Conservation (phyloP, 805 yeast genomes). For the Lipomyces chichibuensis region DNA sequence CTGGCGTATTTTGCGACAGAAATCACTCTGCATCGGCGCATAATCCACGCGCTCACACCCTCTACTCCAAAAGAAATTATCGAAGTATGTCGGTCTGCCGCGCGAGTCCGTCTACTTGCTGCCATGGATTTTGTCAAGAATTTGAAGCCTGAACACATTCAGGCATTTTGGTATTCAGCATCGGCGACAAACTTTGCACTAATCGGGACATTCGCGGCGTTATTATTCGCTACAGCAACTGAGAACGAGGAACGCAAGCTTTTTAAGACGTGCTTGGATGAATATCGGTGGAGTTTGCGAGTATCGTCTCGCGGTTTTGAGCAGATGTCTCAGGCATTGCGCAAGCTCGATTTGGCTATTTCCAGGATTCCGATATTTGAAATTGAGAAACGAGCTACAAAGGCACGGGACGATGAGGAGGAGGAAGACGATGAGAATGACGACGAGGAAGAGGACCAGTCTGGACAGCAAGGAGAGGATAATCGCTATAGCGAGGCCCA, state of each 20-base stretch:
- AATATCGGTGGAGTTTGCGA: constrained; percentile 75
- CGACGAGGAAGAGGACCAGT: constrained; percentile 16
- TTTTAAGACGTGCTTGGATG: constrained; percentile 69
- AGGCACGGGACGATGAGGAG: constrained; percentile 9
- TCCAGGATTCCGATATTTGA: constrained; percentile 63
- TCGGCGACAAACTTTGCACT: constrained; percentile 32
- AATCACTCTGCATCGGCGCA: constrained; percentile 38
- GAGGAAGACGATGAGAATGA: constrained; percentile 21
- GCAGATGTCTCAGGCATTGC: constrained; percentile 74
- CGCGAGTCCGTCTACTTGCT: constrained; percentile 28
- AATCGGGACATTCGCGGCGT: constrained; percentile 43
- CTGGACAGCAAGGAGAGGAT: not conserved
- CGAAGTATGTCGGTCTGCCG: constrained; percentile 42
- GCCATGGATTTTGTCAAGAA: constrained; percentile 39
- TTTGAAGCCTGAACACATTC: constrained; percentile 38
- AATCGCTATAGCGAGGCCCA: not conserved
- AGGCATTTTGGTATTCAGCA: constrained; percentile 39
- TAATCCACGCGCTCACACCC: constrained; percentile 50
- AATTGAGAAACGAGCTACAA: constrained; percentile 17
- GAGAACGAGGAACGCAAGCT: constrained; percentile 66
- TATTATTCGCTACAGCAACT: constrained; percentile 47
- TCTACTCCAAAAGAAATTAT: constrained; percentile 50
- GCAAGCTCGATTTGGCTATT: constrained; percentile 69
- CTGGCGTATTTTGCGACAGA: constrained; percentile 40
- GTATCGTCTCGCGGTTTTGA: constrained; percentile 76